phyloP scores from a whole-genome alignment of 768 basidiomycete species.

The Podaxis sp. region DNA sequence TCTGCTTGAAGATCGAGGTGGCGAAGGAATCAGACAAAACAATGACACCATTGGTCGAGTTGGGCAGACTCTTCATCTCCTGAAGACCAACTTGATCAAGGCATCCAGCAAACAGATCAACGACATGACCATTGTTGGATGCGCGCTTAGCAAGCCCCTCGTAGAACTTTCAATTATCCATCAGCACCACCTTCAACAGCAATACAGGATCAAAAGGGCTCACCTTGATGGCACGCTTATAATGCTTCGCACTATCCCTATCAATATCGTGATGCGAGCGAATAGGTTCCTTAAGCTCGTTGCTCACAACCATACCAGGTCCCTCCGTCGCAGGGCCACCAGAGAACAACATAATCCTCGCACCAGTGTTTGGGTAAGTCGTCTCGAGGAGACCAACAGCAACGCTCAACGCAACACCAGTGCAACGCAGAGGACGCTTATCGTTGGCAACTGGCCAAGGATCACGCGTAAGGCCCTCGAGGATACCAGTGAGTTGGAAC shows the following conservation, averaged over 20 bases:
- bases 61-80: slow-evolving; percentile 96
- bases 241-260: slow-evolving; percentile 94
- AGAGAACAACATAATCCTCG: slow-evolving; percentile 92
- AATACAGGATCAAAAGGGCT: slow-evolving; percentile 15
- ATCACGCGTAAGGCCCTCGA: slow-evolving; percentile 85
- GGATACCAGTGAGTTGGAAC: slow-evolving; percentile 91
- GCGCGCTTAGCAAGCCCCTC: slow-evolving; percentile 91
- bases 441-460: slow-evolving; percentile 98
- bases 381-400: slow-evolving; percentile 93
- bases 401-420: slow-evolving; percentile 91
- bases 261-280: slow-evolving; percentile 99
- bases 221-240: slow-evolving; percentile 95
- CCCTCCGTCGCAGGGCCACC: slow-evolving; percentile 97
- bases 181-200: slow-evolving; percentile 15
- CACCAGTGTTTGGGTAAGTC: slow-evolving; percentile 94
- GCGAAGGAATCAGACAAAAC: slow-evolving; percentile 96
- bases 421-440: slow-evolving; percentile 90
- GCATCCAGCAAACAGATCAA: slow-evolving; percentile 96
- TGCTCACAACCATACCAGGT: slow-evolving; percentile 94
- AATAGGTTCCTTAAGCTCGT: slow-evolving; percentile 95
- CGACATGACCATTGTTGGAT: slow-evolving; percentile 91
- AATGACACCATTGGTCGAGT: slow-evolving; percentile 95
- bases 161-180: slow-evolving; percentile 70
- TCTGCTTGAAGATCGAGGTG: slow-evolving; percentile 98
- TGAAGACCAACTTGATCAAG: slow-evolving; percentile 96